phyloP scores from a whole-genome alignment of 2,329 filamentous ascomycete genomes.

The Ploettnerulaceae sp. region DNA sequence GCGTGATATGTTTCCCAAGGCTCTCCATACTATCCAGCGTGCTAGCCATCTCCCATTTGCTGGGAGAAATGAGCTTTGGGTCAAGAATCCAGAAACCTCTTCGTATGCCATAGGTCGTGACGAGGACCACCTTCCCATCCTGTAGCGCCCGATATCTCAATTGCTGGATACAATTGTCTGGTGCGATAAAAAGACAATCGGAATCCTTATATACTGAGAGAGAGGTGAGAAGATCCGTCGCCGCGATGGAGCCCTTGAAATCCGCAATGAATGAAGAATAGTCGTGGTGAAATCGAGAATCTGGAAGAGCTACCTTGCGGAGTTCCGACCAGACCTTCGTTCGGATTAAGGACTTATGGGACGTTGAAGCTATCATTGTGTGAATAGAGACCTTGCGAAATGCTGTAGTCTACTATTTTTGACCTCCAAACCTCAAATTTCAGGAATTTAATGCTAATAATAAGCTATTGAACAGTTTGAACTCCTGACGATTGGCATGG shows the following conservation, averaged over 20 bases:
- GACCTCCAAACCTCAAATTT: too few species aligned
- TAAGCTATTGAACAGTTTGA: too few species aligned
- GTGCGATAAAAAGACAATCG: constrained; percentile 37
- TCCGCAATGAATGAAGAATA: constrained; percentile 43
- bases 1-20: too few species aligned
- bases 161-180: constrained; percentile 42
- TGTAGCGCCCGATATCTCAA: constrained; percentile 36
- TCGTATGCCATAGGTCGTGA: constrained; percentile 40
- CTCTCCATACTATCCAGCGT: too few species aligned
- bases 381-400: not conserved
- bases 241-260: constrained; percentile 36
- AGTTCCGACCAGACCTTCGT: constrained; percentile 35
- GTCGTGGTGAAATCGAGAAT: constrained; percentile 41
- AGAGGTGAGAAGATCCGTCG: constrained; percentile 32
- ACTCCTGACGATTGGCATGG: too few species aligned
- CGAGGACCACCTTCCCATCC: constrained; percentile 39
- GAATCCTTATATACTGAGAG: constrained; percentile 34
- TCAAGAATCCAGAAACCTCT: constrained; percentile 40
- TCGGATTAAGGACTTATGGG: constrained; percentile 12
- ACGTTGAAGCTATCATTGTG: too few species aligned
- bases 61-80: too few species aligned
- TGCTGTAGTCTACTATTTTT: not conserved
- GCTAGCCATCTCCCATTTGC: too few species aligned
- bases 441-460: too few species aligned
- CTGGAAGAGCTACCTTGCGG: constrained; percentile 38